Evolutionary conservation across 352 stramenopile species (phyloP).

Genomic region (Phytophthora foliorum): DNA sequence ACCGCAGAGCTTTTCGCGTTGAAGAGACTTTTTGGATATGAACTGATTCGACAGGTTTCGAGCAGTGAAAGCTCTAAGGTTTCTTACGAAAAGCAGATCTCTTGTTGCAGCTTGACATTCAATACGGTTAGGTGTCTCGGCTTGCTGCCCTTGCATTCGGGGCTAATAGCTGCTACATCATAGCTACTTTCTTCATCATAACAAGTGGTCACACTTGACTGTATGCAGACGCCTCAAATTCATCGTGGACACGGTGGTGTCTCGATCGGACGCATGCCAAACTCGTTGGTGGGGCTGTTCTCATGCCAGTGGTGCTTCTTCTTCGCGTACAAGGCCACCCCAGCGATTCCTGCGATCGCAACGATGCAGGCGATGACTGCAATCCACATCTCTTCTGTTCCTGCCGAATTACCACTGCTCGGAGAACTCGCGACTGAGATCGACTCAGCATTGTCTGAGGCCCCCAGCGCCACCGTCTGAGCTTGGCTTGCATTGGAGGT

Average conservation of each 20-base stretch:
- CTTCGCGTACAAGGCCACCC: conserved; percentile 29
- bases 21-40: conserved; percentile 14
- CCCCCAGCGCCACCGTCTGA: conserved; percentile 7
- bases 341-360: conserved; percentile 25
- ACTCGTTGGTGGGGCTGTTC: conserved; percentile 22
- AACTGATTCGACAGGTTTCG: conserved; percentile 2
- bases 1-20: background rate
- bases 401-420: background rate
- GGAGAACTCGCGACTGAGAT: conserved; percentile 10
- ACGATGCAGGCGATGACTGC: conserved; percentile 27
- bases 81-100: too few species aligned
- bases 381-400: conserved; percentile 21
- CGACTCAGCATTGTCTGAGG: conserved; percentile 11
- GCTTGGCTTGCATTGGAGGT: background rate
- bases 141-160: conserved; percentile 14
- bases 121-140: conserved; percentile 16
- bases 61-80: conserved; percentile 6
- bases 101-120: conserved; percentile 15
- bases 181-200: conserved; percentile 1
- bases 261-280: conserved; percentile 30
- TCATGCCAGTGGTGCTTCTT: conserved; percentile 19
- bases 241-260: conserved; percentile 27
- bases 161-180: conserved; percentile 6
- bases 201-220: background rate
- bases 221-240: conserved; percentile 8